Base-by-base conservation (phyloP, 768 basidiomycete species). In the Rubroboletus pulcherrimus region DNA sequence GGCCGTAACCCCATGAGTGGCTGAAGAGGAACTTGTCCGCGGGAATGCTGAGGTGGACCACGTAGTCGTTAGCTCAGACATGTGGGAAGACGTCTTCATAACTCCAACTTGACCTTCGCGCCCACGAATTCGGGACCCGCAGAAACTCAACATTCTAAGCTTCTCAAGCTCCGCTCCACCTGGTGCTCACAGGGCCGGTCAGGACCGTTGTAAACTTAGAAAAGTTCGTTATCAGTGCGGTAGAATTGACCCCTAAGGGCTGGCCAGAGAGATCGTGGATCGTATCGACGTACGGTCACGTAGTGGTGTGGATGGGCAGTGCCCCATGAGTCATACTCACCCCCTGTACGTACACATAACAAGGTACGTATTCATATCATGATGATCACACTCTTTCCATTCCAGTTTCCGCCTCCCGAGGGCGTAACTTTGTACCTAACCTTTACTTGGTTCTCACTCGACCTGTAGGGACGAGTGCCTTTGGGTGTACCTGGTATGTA, bases 31-130 rank as follows among this genome's bases (percentile, higher is more conserved):
- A 11, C 39, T 52, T 55, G 42, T 68, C 66, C 66, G 64, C 66
- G 61, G 66, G 55, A 58, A 63, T 53, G 52, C 7, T 3, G 53
- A 29, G 15, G 21, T 34, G 49, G 38, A 38, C 53, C 31, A 55
- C 56, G 59, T 56, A 64, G 63, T 54, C 44, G 60, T 52, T 67
- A 63, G 41, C 55, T 67, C 57, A 63, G 63, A 48, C 9, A 51
- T 62, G 66, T 65, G 66, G 60, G 57, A 65, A 65, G 52, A n/a
- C 19, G 5, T 17, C 41, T 51, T 41, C 49, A 19, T 55, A 34
- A 43, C 47, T 15, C 35, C 40, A 30, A 49, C 51, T 14, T 37
- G 55, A 39, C 31, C 42, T 12, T 41, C 19, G 46, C 55, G 24
- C 53, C 48, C 47, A 45, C 53, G 33, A 54, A 47, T 26, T 17